phyloP scores from a whole-genome alignment of 2,329 filamentous ascomycete species.

The Canariomyces notabilis region DNA sequence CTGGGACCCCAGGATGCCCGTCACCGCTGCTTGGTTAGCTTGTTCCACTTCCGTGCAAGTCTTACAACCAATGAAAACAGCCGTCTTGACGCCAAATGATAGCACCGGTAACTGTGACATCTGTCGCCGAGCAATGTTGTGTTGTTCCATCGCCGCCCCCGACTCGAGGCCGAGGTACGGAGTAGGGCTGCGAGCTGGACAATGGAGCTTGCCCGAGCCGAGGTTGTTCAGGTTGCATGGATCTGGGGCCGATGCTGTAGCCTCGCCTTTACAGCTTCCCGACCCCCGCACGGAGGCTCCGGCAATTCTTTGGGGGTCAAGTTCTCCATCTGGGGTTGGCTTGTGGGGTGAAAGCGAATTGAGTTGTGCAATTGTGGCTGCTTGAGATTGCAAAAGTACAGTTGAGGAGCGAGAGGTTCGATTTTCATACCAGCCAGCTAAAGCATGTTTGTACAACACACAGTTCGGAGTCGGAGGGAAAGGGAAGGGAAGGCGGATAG shows the following conservation, averaged over 20 bases:
- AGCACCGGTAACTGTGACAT: slow-evolving; percentile 10
- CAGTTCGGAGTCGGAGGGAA: too few species aligned
- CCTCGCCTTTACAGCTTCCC: slow-evolving; percentile 1
- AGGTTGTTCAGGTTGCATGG: slow-evolving; percentile 22
- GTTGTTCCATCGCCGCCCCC: neutral
- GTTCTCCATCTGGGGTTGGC: neutral
- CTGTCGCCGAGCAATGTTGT: neutral
- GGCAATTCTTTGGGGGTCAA: neutral
- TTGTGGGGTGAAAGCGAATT: too few species aligned
- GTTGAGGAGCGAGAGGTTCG: too few species aligned
- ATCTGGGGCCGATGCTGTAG: slow-evolving; percentile 9
- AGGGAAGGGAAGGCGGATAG: too few species aligned
- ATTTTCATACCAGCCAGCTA: too few species aligned
- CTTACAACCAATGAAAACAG: slow-evolving; percentile 17
- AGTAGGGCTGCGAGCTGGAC: neutral
- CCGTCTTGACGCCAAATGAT: slow-evolving; percentile 13
- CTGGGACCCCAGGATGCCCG: slow-evolving; percentile 9
- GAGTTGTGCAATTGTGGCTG: too few species aligned
- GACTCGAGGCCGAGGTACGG: slow-evolving; percentile 16
- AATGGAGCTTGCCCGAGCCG: slow-evolving; percentile 14
- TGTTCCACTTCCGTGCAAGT: slow-evolving; percentile 11
- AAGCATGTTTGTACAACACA: too few species aligned
- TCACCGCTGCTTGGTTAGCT: slow-evolving; percentile 21
- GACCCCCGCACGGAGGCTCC: slow-evolving; percentile 13
- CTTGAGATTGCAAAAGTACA: too few species aligned